Base-by-base conservation (phyloP, 176 grass and related monocot species). In the Oropetium thomaeum region DNA sequence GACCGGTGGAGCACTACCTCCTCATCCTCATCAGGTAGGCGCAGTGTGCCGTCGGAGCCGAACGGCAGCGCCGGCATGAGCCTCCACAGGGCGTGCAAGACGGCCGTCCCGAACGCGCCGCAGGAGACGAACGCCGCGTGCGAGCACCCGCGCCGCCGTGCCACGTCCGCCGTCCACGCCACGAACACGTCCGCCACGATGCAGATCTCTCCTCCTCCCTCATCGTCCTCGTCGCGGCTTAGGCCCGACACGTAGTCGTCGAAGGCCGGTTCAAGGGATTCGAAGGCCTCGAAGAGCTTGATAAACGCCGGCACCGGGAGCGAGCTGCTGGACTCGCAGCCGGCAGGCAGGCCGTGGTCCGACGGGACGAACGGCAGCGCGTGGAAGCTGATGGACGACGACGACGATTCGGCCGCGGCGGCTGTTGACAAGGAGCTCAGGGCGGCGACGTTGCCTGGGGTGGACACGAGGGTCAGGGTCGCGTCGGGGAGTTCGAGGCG, bases 101-200 rank as follows among this genome's bases (percentile, higher is more conserved):
- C 17, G 15, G 62, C 76, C 6, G 19, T 59, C 45, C 85, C 86
- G 67, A 78, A 79, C 39, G 86, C 80, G 22, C 85, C 59, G 62
- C 66, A 67, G 4, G 80, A 83, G 3, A 52, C 8, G 44, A 83
- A 74, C 14, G 68, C 12, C 27, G 80, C 59, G 47, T 88, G 80
- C 58, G 33, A n/a, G n/a, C 75, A 57, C 53, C 52, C 49, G n/a
- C 39, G 81, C 0, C 61, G 64, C 37, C 71, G 79, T 27, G 85
- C 85, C 19, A 74, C 69, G 41, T 58, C 39, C 25, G 62, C 38
- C 27, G 74, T 83, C 85, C 85, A 88, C 2, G 66, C 67, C 0
- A 79, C 16, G 59, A 88, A 88, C 29, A 5, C 2, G 42, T 88
- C 86, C 10, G 74, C 47, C 31, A 88, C 30, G 49, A 88, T 4